Evolutionary conservation across 208 protist species (phyloP).

Genomic region (Acanthamoeba sp.): DNA sequence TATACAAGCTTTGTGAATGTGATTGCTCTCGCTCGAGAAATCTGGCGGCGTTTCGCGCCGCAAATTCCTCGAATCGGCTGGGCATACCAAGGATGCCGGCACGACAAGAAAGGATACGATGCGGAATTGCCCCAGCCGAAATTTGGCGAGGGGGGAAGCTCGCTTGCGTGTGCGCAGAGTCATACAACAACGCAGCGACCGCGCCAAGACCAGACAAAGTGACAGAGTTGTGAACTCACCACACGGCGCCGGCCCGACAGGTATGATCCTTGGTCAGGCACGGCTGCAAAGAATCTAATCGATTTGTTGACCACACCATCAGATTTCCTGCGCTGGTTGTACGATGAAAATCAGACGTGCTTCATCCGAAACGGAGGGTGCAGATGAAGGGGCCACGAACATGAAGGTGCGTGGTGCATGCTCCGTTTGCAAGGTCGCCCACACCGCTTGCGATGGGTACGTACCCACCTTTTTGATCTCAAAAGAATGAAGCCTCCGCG

Average conservation of each 20-base stretch:
- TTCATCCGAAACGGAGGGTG: background rate
- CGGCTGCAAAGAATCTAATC: no score
- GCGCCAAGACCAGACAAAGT: background rate
- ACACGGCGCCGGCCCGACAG: no score
- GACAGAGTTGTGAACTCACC: background rate
- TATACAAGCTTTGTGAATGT: no score
- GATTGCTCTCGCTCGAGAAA: no score
- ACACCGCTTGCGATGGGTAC: slow-evolving; percentile 54
- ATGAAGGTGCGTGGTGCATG: background rate
- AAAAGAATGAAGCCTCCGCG: background rate
- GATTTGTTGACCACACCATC: background rate
- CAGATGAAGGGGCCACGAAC: background rate
- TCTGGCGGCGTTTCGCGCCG: background rate
- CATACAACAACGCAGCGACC: no score
- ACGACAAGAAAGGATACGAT: background rate
- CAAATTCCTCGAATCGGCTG: background rate
- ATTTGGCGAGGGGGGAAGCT: background rate
- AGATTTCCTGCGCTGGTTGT: background rate
- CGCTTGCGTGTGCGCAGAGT: background rate
- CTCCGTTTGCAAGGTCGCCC: slow-evolving; percentile 49
- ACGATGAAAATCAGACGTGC: slow-evolving; percentile 24
- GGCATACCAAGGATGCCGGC: background rate
- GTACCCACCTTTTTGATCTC: background rate
- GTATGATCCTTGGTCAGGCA: no score
- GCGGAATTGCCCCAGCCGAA: background rate